These are phyloP conservation scores for Laetiporus sulphureus DNA, from an alignment of 1,284 basidiomycete genomes.

Conservation along the genomic window DNA sequence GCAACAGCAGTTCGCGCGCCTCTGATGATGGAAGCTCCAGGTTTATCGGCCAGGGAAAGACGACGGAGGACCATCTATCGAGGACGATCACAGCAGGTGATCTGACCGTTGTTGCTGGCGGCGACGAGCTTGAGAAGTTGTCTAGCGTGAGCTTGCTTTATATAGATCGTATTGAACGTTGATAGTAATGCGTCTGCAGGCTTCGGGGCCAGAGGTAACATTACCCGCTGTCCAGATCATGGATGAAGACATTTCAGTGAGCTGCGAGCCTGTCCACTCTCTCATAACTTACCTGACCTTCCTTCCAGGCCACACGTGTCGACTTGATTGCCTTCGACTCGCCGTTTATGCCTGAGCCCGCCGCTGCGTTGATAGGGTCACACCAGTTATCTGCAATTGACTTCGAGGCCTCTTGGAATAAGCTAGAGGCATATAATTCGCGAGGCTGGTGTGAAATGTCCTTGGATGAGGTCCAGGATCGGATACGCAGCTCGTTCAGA, in stretches of 20 bases:
- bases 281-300: background rate
- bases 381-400: conserved; percentile 26
- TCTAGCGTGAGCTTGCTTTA: conserved; percentile 18
- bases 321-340: conserved; percentile 69
- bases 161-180: background rate
- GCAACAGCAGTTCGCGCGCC: conserved; percentile 21
- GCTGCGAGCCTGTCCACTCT: no score
- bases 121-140: conserved; percentile 30
- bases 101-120: conserved; percentile 42
- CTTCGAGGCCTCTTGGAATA: conserved; percentile 52
- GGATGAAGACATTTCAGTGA: conserved; percentile 18
- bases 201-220: conserved; percentile 12
- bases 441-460: conserved; percentile 63
- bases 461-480: conserved; percentile 43
- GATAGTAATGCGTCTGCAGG: conserved; percentile 4
- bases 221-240: conserved; percentile 17
- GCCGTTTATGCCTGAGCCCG: conserved; percentile 48
- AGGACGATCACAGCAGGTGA: conserved; percentile 50
- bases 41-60: conserved; percentile 17
- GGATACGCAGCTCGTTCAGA: conserved; percentile 42
- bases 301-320: conserved; percentile 31
- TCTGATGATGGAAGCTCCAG: conserved; percentile 23
- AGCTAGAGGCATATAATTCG: conserved; percentile 35
- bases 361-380: conserved; percentile 11
- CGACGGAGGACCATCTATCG: conserved; percentile 27